Evolutionary conservation across 345 rosid genomes (phyloP), one percentile per base, ranked within the genome.

Genomic region (Lepidium aucheri): DNA sequence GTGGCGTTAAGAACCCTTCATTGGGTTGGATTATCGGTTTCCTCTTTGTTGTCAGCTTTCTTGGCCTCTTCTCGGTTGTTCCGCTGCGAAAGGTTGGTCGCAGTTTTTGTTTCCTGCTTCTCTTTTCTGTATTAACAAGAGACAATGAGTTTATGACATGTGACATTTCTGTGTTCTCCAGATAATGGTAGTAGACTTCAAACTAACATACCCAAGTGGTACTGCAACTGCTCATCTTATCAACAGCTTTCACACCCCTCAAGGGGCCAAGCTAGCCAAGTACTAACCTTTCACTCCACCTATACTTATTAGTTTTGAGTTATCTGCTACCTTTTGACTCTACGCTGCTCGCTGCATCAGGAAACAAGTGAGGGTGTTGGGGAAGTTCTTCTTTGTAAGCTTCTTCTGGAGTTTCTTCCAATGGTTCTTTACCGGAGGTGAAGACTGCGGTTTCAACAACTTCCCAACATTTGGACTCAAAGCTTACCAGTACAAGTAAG

Each of bases 331-430:
- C 9, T 66, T 66, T 52, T 67, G 18, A 53, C 30, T 61, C 53
- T 2, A 9, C 51, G 45, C n/a, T 42, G 17, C 46, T 50, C 51
- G 43, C 55, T 62, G 59, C 36, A 52, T 44, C 71, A 91, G 96
- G 82, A 91, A 86, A 66, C 96, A 91, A 80, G 96, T 91, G 40
- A 73, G 75, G 39, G 61, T 68, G 2, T 65, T 91, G 45, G 86
- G 90, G 24, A 89, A 85, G 68, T 86, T 80, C 79, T 89, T 89
- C 75, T 84, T 88, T 24, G 52, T 89, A 44, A 91, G 98, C 71
- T 86, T 91, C 79, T 69, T 86, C 22, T 91, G 96, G 96, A 88
- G 84, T 56, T 88, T 85, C 79, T 91, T 91, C 68, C 91, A 91
- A 41, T 91, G 96, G 98, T 91, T 91, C 78, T 88, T 76, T 51